These are phyloP conservation scores for Leccinum barrowsii DNA, from an alignment of 768 basidiomycete species.

Conservation along the genomic window DNA sequence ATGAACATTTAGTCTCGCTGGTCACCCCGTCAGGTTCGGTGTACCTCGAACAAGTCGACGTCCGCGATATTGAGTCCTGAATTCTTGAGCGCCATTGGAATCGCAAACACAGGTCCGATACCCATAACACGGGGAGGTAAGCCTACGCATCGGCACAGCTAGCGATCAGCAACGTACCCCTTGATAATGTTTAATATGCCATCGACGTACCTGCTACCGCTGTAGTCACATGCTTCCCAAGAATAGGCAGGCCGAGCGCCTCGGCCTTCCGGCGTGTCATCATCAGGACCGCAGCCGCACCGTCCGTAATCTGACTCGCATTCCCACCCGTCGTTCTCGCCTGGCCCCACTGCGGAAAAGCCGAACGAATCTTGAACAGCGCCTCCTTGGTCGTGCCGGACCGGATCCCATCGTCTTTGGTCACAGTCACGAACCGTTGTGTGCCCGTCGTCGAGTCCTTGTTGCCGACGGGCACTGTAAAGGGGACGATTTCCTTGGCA, in stretches of 20 bases:
- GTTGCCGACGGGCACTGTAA: conserved; percentile 62
- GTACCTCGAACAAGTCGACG: conserved; percentile 77
- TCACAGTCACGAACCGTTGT: conserved; percentile 50
- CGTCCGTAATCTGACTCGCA: conserved; percentile 82
- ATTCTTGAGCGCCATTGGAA: conserved; percentile 69
- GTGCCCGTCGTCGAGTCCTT: conserved; percentile 55
- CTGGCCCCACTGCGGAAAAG: conserved; percentile 82
- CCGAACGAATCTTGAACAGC: conserved; percentile 61
- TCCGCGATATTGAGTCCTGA: conserved; percentile 64
- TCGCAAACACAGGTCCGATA: conserved; percentile 80
- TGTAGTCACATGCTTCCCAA: conserved; percentile 80
- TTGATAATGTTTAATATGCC: not conserved
- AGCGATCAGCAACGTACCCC: not conserved
- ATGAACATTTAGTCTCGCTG: not conserved
- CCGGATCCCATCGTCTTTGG: conserved; percentile 76
- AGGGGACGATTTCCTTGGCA: conserved; percentile 68
- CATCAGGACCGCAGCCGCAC: conserved; percentile 74
- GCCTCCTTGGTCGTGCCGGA: conserved; percentile 66
- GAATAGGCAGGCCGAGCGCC: conserved; percentile 62
- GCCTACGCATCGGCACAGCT: conserved; percentile 35
- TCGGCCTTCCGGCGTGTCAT: conserved; percentile 82
- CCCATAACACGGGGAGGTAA: conserved; percentile 84
- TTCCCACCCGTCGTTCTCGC: conserved; percentile 79
- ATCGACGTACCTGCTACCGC: conserved; percentile 53
- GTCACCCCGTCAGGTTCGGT: not conserved